Evolutionary conservation across 2,329 filamentous ascomycete species (phyloP).

Genomic region (Trichophyton rubrum): DNA sequence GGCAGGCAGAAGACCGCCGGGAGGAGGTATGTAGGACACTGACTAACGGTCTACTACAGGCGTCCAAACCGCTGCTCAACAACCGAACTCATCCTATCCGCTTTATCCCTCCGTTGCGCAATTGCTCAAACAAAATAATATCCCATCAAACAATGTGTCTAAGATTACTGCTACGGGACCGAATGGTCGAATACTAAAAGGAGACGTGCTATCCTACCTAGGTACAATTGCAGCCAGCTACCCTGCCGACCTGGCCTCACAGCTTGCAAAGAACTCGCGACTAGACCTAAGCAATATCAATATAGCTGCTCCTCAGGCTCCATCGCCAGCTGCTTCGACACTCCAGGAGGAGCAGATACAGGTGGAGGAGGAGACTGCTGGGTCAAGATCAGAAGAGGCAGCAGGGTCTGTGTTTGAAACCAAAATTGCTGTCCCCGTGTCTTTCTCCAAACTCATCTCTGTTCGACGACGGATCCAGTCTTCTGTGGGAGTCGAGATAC

Average conservation of each 20-base stretch:
- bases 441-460: slow-evolving; percentile 63
- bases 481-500: slow-evolving; percentile 65
- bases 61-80: slow-evolving; percentile 1
- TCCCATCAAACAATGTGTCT: slow-evolving; percentile 61
- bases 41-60: not conserved
- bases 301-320: slow-evolving; percentile 42
- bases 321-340: slow-evolving; percentile 23
- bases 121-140: slow-evolving; percentile 64
- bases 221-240: slow-evolving; percentile 63
- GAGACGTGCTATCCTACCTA: slow-evolving; percentile 82
- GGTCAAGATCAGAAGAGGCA: slow-evolving; percentile 21
- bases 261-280: slow-evolving; percentile 63
- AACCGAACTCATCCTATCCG: slow-evolving; percentile 35
- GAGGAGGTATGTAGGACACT: not conserved
- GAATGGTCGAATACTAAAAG: slow-evolving; percentile 79
- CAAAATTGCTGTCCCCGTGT: slow-evolving; percentile 59
- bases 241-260: slow-evolving; percentile 56
- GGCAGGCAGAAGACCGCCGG: not conserved
- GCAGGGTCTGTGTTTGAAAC: slow-evolving; percentile 20
- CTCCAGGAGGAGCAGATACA: slow-evolving; percentile 11
- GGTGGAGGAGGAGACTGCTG: slow-evolving; percentile 15
- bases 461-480: slow-evolving; percentile 69
- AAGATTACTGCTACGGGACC: slow-evolving; percentile 83
- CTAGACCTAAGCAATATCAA: slow-evolving; percentile 95
- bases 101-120: slow-evolving; percentile 66